These are phyloP conservation scores for Trypanosomatidae sp. DNA, from an alignment of 208 protist species.

Conservation along the genomic window DNA sequence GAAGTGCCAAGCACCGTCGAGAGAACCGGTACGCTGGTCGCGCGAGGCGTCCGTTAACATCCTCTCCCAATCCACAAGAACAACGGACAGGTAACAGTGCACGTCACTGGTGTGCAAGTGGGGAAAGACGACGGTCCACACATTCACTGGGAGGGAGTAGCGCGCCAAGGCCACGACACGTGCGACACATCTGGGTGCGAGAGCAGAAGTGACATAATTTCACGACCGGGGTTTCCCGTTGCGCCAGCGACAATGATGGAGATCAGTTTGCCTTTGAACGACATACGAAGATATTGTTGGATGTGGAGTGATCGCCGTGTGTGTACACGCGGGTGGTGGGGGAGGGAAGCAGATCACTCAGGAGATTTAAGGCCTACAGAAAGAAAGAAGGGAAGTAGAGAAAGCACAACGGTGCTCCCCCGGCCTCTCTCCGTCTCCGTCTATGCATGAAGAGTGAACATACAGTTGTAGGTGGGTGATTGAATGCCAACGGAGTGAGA, in stretches of 20 bases:
- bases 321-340: neutral
- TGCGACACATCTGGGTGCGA: constrained; percentile 51
- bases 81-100: constrained; percentile 50
- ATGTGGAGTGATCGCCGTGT: neutral
- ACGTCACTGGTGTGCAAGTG: constrained; percentile 49
- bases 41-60: constrained; percentile 49
- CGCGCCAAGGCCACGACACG: constrained; percentile 64
- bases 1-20: constrained; percentile 40
- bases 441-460: neutral
- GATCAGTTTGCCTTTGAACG: constrained; percentile 41
- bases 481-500: neutral
- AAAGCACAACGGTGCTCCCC: neutral
- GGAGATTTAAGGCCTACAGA: neutral
- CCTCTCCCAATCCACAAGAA: constrained; percentile 58
- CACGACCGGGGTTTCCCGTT: constrained; percentile 51
- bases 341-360: neutral
- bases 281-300: neutral
- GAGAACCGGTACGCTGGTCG: constrained; percentile 44
- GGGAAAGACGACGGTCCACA: constrained; percentile 51
- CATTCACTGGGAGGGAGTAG: constrained; percentile 51
- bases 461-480: neutral
- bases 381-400: neutral
- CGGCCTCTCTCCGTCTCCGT: neutral
- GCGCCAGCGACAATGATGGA: constrained; percentile 68
- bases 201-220: constrained; percentile 55